Conservation (phyloP, 306 rosid species). For the Spatholobus suberectus region DNA sequence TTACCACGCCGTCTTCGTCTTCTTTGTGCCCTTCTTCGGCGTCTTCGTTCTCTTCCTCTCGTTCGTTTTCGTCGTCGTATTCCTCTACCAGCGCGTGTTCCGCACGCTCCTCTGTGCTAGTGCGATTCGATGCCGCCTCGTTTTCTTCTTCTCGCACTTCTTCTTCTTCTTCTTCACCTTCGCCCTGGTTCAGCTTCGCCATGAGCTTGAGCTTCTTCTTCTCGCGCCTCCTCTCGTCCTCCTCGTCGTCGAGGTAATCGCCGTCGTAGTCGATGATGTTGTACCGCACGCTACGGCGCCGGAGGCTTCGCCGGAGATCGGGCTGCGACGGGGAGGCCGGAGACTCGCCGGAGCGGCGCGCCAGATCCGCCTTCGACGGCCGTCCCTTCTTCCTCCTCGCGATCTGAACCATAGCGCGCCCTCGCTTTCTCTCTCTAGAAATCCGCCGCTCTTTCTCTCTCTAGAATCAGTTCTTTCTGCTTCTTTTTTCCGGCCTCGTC, state of each 20-base stretch:
- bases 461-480: not conserved
- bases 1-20: slow-evolving; percentile 34
- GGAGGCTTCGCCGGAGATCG: slow-evolving; percentile 76
- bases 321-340: slow-evolving; percentile 45
- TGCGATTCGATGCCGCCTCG: slow-evolving; percentile 31
- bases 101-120: slow-evolving; percentile 47
- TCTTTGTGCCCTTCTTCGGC: slow-evolving; percentile 42
- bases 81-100: slow-evolving; percentile 46
- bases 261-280: slow-evolving; percentile 81
- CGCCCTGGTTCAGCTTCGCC: slow-evolving; percentile 71
- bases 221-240: slow-evolving; percentile 72
- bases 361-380: slow-evolving; percentile 98
- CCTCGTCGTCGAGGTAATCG: slow-evolving; percentile 72
- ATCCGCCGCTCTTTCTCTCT: not conserved
- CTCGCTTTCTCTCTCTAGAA: slow-evolving; percentile 27
- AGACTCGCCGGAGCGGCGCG: slow-evolving; percentile 66
- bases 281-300: slow-evolving; percentile 88
- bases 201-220: slow-evolving; percentile 94
- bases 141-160: slow-evolving; percentile 34
- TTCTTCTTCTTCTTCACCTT: slow-evolving; percentile 32
- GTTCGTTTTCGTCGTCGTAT: slow-evolving; percentile 54
- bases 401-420: slow-evolving; percentile 84
- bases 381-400: slow-evolving; percentile 96
- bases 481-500: not conserved
- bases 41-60: slow-evolving; percentile 47